Evolutionary conservation across 192 early-diverging fungal species (phyloP).

Genomic region (Chytriomyces sp.): DNA sequence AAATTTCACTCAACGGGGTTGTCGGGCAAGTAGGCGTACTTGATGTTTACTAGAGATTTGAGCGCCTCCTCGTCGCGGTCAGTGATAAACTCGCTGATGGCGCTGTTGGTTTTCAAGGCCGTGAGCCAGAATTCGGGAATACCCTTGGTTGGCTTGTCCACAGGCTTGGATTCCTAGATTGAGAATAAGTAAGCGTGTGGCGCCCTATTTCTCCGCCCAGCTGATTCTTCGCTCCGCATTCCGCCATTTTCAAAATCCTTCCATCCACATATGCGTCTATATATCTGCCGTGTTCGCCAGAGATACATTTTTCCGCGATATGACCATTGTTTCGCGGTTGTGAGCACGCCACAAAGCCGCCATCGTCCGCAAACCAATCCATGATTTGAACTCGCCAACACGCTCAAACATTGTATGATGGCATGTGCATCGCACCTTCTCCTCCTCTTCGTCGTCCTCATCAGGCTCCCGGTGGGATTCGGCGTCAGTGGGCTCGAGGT

Average conservation of each 20-base stretch:
- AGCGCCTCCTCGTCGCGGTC: constrained; percentile 88
- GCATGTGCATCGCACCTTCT: constrained; percentile 16
- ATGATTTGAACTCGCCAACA: too few species aligned
- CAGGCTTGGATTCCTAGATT: background rate
- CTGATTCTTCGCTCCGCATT: too few species aligned
- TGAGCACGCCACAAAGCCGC: too few species aligned
- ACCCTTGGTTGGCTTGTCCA: constrained; percentile 49
- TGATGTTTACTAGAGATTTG: constrained; percentile 88
- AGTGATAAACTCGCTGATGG: constrained; percentile 82
- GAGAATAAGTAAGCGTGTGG: too few species aligned
- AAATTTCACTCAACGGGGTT: constrained; percentile 71
- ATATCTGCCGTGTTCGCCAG: too few species aligned
- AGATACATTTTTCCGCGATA: too few species aligned
- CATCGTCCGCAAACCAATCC: too few species aligned
- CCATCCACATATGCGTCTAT: too few species aligned
- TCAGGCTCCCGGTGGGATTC: constrained; percentile 70
- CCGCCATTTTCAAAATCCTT: too few species aligned
- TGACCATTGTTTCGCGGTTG: too few species aligned
- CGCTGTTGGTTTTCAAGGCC: constrained; percentile 81
- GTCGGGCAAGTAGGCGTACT: constrained; percentile 74
- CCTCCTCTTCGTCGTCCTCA: constrained; percentile 55
- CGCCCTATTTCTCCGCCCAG: too few species aligned
- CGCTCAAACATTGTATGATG: background rate
- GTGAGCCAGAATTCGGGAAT: constrained; percentile 98
- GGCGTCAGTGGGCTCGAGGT: constrained; percentile 86